Conservation (phyloP, 1,284 basidiomycete species). For the Cutaneotrichosporon sp. region DNA sequence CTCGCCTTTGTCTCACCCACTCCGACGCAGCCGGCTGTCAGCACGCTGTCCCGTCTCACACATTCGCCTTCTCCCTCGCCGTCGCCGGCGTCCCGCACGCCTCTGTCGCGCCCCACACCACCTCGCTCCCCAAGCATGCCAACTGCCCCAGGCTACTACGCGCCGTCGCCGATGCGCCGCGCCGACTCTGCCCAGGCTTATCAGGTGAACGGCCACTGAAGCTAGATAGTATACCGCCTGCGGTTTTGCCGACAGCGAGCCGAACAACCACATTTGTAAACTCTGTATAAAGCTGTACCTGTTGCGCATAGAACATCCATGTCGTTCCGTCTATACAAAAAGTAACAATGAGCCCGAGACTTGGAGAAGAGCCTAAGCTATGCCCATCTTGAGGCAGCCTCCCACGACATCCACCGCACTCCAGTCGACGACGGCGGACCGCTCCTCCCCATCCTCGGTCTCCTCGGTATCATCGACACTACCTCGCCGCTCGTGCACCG, state of each 20-base stretch:
- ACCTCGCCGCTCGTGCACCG: constrained; percentile 25
- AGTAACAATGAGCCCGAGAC: not conserved
- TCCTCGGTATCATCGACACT: constrained; percentile 8
- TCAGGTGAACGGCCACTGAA: not conserved
- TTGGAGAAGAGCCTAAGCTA: constrained; percentile 3
- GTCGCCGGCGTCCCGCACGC: not conserved
- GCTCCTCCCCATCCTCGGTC: constrained; percentile 40
- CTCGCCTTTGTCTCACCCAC: not conserved
- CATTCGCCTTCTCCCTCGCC: not conserved
- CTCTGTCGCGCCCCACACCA: not conserved
- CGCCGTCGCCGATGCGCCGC: constrained; percentile 1
- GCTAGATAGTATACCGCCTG: no score
- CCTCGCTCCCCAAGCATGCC: not conserved
- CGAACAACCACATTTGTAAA: not conserved
- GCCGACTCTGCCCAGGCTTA: not conserved
- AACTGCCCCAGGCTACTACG: not conserved
- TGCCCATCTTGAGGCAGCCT: constrained; percentile 77
- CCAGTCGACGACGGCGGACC: constrained; percentile 56
- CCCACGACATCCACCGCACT: constrained; percentile 79
- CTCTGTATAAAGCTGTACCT: constrained; percentile 6
- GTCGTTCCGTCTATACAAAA: constrained; percentile 9
- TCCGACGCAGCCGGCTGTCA: not conserved
- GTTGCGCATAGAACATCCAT: constrained; percentile 3
- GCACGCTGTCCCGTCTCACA: no score
- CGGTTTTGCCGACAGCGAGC: no score